These are phyloP conservation scores for Mycena olivaceomarginata DNA, from an alignment of 768 basidiomycete genomes.

Conservation along the genomic window DNA sequence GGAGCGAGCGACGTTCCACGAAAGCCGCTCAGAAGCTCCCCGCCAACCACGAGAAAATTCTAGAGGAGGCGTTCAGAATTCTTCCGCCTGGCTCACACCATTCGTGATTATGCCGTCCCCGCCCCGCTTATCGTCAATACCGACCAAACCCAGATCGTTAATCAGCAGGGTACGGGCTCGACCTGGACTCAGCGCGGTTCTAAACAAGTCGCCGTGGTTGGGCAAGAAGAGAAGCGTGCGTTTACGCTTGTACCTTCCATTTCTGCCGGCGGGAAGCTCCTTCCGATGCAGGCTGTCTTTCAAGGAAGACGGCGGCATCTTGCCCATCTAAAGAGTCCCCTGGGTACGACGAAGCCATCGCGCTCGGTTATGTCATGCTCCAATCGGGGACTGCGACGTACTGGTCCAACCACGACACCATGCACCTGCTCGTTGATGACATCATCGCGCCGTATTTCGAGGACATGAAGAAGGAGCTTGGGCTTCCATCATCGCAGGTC, in stretches of 20 bases:
- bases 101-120: not conserved
- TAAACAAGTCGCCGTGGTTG: too few relatives aligned
- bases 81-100: not conserved
- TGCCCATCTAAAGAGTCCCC: conserved; percentile 42
- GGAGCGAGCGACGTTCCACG: conserved; percentile 19
- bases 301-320: conserved; percentile 51
- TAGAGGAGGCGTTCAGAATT: not conserved
- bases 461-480: conserved; percentile 34
- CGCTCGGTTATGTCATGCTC: conserved; percentile 48
- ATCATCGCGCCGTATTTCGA: conserved; percentile 54
- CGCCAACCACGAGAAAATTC: conserved; percentile 25
- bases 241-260: too few relatives aligned
- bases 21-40: too few relatives aligned
- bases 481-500: conserved; percentile 37
- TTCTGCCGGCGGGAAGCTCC: conserved; percentile 52
- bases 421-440: conserved; percentile 49
- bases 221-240: too few relatives aligned
- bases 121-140: too few relatives aligned
- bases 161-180: too few relatives aligned
- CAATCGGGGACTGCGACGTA: conserved; percentile 46
- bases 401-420: conserved; percentile 51
- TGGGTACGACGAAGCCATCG: conserved; percentile 47
- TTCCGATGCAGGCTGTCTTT: conserved; percentile 63
- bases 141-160: too few relatives aligned
- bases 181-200: too few relatives aligned